phyloP scores from a whole-genome alignment of 768 basidiomycete species.

The Hericium alpestre region DNA sequence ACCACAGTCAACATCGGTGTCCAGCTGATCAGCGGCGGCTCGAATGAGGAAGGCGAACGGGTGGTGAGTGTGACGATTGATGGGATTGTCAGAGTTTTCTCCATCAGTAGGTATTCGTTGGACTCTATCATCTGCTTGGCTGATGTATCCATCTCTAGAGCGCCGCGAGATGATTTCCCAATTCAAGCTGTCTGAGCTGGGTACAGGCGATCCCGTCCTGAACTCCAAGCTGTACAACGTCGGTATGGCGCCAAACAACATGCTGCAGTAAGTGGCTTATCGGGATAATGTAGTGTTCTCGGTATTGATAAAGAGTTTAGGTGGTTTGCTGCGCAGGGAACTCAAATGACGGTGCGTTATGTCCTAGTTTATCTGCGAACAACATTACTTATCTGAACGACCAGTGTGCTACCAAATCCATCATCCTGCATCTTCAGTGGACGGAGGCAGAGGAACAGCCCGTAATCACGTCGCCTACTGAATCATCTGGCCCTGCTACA shows the following conservation, averaged over 20 bases:
- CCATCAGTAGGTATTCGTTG: constrained; percentile 54
- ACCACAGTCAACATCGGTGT: constrained; percentile 88
- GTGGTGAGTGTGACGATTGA: constrained; percentile 90
- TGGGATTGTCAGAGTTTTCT: constrained; percentile 83
- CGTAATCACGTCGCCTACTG: constrained; percentile 7
- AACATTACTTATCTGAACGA: not conserved
- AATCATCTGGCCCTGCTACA: constrained; percentile 12
- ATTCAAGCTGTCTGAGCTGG: constrained; percentile 77
- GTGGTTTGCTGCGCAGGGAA: constrained; percentile 87
- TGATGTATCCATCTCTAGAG: constrained; percentile 20
- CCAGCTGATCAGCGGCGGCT: constrained; percentile 55
- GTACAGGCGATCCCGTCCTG: constrained; percentile 52
- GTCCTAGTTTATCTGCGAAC: not conserved
- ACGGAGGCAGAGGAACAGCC: constrained; percentile 47
- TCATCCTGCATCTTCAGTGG: constrained; percentile 82
- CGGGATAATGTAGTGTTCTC: not conserved
- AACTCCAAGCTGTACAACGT: constrained; percentile 65
- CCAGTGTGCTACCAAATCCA: constrained; percentile 81
- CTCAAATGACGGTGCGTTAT: constrained; percentile 72
- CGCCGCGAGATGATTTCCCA: constrained; percentile 87
- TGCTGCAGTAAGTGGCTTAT: constrained; percentile 55
- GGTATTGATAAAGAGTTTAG: constrained; percentile 20
- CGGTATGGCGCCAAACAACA: constrained; percentile 73
- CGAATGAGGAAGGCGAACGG: constrained; percentile 53
- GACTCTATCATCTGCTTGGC: not conserved